These are phyloP conservation scores for Pilatotrama ljubarskyi DNA, from an alignment of 768 basidiomycete genomes.

Conservation along the genomic window DNA sequence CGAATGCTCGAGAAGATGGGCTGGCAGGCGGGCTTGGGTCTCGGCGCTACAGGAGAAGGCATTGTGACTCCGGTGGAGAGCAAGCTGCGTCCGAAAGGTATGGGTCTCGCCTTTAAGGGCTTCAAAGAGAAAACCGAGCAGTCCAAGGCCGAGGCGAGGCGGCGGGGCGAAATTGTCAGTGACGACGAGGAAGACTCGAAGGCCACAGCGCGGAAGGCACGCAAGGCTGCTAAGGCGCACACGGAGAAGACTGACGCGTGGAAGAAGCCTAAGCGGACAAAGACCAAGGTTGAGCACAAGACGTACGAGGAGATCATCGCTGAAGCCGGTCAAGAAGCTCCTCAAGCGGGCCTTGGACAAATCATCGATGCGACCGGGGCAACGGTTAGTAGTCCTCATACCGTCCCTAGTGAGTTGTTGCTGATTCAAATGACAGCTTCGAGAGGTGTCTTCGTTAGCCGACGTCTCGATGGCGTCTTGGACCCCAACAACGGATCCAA, in stretches of 20 bases:
- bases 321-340: constrained; percentile 68
- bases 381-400: constrained; percentile 55
- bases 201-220: constrained; percentile 41
- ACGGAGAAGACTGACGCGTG: constrained; percentile 72
- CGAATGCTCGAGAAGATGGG: constrained; percentile 95
- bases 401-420: constrained; percentile 13
- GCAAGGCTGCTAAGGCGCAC: constrained; percentile 57
- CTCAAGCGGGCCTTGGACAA: constrained; percentile 65
- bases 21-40: constrained; percentile 81
- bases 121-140: constrained; percentile 89
- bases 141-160: constrained; percentile 74
- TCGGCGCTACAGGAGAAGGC: constrained; percentile 74
- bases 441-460: constrained; percentile 83
- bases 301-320: constrained; percentile 95
- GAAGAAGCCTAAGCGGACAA: constrained; percentile 85
- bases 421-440: constrained; percentile 51
- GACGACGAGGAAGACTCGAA: constrained; percentile 64
- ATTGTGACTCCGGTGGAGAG: constrained; percentile 88
- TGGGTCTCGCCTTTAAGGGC: constrained; percentile 85
- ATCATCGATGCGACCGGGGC: constrained; percentile 96
- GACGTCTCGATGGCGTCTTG: constrained; percentile 75
- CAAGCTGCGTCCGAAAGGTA: constrained; percentile 80
- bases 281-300: constrained; percentile 88
- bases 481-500: constrained; percentile 85
- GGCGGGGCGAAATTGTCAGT: constrained; percentile 71